Conservation (phyloP, 1,284 basidiomycete species). For the Taiwanofungus camphoratus region DNA sequence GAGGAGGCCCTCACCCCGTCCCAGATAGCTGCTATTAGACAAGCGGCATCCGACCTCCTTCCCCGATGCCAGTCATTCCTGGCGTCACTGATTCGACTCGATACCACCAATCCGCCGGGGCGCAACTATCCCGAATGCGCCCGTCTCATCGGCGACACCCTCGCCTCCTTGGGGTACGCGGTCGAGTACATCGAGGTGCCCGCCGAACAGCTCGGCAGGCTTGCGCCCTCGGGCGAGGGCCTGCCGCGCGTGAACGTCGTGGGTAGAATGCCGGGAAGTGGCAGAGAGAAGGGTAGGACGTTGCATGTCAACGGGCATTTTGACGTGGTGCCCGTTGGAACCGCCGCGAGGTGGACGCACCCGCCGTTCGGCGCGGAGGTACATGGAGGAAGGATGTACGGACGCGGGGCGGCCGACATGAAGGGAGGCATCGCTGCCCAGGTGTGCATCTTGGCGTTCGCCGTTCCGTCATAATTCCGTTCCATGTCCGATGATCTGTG, state of each 20-base stretch:
- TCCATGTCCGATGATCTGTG: too few relatives aligned
- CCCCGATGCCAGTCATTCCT: slow-evolving; percentile 6
- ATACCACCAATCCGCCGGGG: slow-evolving; percentile 10
- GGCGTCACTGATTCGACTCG: slow-evolving; percentile 3
- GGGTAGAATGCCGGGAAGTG: slow-evolving; percentile 3
- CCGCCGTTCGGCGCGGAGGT: slow-evolving; percentile 8
- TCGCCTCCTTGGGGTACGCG: slow-evolving; percentile 3
- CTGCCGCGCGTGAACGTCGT: slow-evolving; percentile 10
- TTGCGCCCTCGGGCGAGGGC: slow-evolving; percentile 7
- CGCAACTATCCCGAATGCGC: slow-evolving; percentile 9
- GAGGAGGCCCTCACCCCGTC: neutral
- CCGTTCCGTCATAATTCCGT: neutral
- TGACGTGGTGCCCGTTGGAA: slow-evolving; percentile 9
- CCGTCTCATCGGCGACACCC: slow-evolving; percentile 5
- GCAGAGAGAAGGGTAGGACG: neutral
- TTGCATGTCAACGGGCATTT: slow-evolving; percentile 10
- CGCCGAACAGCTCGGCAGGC: slow-evolving; percentile 2
- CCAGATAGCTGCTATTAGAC: slow-evolving; percentile 8
- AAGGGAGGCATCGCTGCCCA: slow-evolving; percentile 12
- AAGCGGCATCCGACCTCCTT: slow-evolving; percentile 6
- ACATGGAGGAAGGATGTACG: slow-evolving; percentile 8
- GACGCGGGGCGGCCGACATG: slow-evolving; percentile 9
- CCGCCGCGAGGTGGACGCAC: slow-evolving; percentile 2
- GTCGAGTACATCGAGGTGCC: slow-evolving; percentile 9
- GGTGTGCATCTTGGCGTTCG: neutral